Base-by-base conservation (phyloP, 352 stramenopile species). In the Phytophthora pluvialis region DNA sequence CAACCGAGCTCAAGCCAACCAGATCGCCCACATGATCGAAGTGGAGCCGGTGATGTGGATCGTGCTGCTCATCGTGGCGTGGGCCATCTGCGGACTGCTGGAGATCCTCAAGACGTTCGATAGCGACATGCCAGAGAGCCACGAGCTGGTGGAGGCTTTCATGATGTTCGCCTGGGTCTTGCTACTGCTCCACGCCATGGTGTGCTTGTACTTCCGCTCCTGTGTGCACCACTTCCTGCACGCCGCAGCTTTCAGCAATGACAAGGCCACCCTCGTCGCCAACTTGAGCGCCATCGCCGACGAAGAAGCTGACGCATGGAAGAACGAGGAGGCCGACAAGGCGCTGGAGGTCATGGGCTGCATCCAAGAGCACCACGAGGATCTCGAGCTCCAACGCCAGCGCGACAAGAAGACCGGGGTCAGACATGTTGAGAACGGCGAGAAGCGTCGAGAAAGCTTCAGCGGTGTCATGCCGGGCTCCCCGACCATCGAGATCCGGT, bases 11-110 rank as follows among this genome's bases (percentile, higher is more conserved):
- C 83, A 90, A 60, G 81, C 88, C 21, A 87, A 83, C 68, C 77
- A 92, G 63, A 89, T 92, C 58, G 79, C 70, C 5, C 73, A 90
- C 56, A 81, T 92, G 71, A 88, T 92, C 18, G 81, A 92, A 21
- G 81, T 92, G 10, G 59, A 89, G 52, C 72, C 86, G 32, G 76
- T 64, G 15, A 88, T 80, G 61, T 92, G 77, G 80, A 44, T 87
- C 16, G 40, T 86, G 15, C 67, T 89, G 21, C 53, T 89, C 2
- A 28, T 64, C 15, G 59, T 85, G 16, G 75, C 72, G 0, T 89
- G 77, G 75, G 33, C 53, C 0, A 60, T 85, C 3, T 55, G 49
- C 10, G 66, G 67, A 16, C 29, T 83, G 5, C 60, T 81, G 12
- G 63, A 70, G 39, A 58, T 60, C 5, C 69, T 84, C 21, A 35